Percentiles rank a stretch among this genome's conserved stretches.
Conservation (phyloP, 306 rosid genomes). For the Pyrus pyrifolia region DNA sequence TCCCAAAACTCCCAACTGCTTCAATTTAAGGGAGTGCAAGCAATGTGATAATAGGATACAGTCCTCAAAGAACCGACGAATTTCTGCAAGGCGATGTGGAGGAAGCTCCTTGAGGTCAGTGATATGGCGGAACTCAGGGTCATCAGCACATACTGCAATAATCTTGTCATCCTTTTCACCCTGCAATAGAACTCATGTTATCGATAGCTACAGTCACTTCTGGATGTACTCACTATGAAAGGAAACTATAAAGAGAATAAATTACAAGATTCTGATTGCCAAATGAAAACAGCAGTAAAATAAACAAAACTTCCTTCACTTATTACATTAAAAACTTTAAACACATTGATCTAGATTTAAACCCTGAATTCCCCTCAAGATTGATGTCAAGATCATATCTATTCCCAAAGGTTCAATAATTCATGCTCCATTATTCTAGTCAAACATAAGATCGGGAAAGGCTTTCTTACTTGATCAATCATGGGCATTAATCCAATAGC, state of each 20-base stretch:
- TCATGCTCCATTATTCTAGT: background rate
- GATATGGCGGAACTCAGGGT: slow-evolving; percentile 87
- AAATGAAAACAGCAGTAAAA: background rate
- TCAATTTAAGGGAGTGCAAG: background rate
- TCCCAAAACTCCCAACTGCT: background rate
- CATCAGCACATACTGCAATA: slow-evolving; percentile 97
- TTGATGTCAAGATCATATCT: background rate
- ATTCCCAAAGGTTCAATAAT: background rate
- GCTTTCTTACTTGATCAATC: slow-evolving; percentile 78
- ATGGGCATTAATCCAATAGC: slow-evolving; percentile 98
- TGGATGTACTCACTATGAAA: background rate
- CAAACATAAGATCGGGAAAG: background rate
- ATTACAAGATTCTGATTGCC: background rate
- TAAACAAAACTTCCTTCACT: background rate
- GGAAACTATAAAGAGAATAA: background rate
- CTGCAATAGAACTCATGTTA: slow-evolving; percentile 35
- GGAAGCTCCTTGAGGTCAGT: slow-evolving; percentile 79
- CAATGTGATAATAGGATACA: slow-evolving; percentile 50
- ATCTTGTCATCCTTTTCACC: slow-evolving; percentile 99
- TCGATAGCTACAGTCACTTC: background rate
- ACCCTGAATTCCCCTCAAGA: background rate
- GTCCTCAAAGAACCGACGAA: slow-evolving; percentile 93
- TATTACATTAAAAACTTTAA: background rate
- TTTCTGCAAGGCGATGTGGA: slow-evolving; percentile 96
- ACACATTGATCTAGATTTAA: background rate